Base-by-base conservation (phyloP, 208 protist genomes). In the Crithidia thermophila region DNA sequence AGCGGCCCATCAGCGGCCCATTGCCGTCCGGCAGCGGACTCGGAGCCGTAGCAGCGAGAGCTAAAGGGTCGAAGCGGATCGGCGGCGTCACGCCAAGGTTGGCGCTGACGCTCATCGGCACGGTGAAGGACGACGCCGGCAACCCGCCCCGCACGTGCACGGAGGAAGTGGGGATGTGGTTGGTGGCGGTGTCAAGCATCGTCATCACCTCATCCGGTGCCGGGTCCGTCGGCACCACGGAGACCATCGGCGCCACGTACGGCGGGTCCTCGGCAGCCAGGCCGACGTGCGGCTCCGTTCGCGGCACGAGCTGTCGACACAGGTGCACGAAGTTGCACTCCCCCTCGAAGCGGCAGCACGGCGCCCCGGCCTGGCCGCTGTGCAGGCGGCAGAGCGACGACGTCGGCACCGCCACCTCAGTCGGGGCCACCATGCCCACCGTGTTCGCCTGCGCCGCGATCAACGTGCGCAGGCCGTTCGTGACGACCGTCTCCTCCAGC, bases 251-350 rank as follows among this genome's bases (percentile, higher is more conserved):
- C 9, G 50, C 65, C 33, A 49, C 28, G 39, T 64, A 55, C 13
- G 42, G 43, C 36, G 14, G 18, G 31, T 56, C 61, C 55, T 27
- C 69, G 13, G 50, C 65, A n/a, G 20, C 55, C 18, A 51, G 36
- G 28, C 45, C 46, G 34, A 47, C 42, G 13, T 43, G 60, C 52
- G 65, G 52, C 33, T 57, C 61, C 16, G 65, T 75, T 16, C 42
- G 36, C 14, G 34, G 27, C 55, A 69, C 33, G 1, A 83, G 30
- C 27, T 85, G 71, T n/a, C 83, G 77, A 58, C 90, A 95, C 23
- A 95, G 14, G 75, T 95, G 90, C 30, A 95, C 77, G 66, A 93
- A 95, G 37, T 87, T 90, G 74, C 90, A 95, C 28, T 91, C 80
- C n/a, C 71, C 67, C 40, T 81, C 84, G 50, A 93, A 95, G 31